Conservation (phyloP, 179 eudicot genomes). For the Silene noctiflora region DNA sequence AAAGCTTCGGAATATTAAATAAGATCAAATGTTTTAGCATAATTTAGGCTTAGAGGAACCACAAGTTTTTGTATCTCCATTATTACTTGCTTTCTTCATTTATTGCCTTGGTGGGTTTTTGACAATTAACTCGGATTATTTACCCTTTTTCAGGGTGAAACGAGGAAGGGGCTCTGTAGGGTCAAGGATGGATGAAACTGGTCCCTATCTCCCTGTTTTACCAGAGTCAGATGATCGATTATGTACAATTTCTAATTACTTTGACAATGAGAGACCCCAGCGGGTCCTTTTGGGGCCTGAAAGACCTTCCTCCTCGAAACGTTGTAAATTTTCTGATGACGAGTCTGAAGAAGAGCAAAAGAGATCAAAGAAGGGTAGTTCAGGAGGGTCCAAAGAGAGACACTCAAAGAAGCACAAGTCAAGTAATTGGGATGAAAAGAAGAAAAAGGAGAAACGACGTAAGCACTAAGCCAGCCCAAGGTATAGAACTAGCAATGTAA, state of each 20-base stretch:
- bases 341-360: conserved; percentile 31
- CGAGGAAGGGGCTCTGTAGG: conserved; percentile 92
- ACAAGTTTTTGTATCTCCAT: not conserved
- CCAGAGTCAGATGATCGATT: conserved; percentile 32
- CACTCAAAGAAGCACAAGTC: conserved; percentile 36
- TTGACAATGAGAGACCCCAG: conserved; percentile 21
- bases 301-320: conserved; percentile 42
- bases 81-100: not conserved
- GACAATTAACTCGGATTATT: conserved; percentile 7
- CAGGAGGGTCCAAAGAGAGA: conserved; percentile 37
- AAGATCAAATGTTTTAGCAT: no score
- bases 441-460: conserved; percentile 23
- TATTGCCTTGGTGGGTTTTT: not conserved
- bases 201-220: conserved; percentile 60
- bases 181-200: conserved; percentile 95
- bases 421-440: conserved; percentile 27
- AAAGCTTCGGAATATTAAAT: not conserved
- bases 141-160: conserved; percentile 53
- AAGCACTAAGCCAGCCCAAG: conserved; percentile 18
- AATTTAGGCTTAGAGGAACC: no score
- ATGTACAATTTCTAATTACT: conserved; percentile 20
- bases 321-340: conserved; percentile 41
- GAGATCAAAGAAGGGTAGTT: conserved; percentile 22
- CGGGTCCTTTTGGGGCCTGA: conserved; percentile 53
- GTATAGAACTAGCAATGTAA: not conserved